A percentile compares a stretch with the other conserved stretches of the same genome.
These are phyloP conservation scores for Fraxinus greggii DNA, from an alignment of 305 asterid species.

Conservation along the genomic window DNA sequence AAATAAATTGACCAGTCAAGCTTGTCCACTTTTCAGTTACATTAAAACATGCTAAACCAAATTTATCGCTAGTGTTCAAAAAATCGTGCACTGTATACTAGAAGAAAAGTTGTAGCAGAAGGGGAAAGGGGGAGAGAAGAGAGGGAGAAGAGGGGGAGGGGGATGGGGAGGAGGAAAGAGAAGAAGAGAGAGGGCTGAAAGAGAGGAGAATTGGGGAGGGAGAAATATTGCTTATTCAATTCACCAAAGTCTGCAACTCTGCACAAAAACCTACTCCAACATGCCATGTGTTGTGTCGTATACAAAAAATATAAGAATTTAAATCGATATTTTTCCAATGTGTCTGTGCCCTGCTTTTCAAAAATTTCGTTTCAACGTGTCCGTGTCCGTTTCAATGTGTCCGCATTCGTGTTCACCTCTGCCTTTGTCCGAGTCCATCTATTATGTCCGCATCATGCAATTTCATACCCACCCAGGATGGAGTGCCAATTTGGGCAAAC, in stretches of 20 bases:
- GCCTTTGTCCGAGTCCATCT: not conserved
- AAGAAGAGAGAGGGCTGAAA: not conserved
- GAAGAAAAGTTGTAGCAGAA: conserved; percentile 12
- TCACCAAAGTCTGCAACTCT: not conserved
- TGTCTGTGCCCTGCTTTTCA: not conserved
- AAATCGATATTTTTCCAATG: not conserved
- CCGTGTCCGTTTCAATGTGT: too few relatives aligned
- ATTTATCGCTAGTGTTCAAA: not conserved
- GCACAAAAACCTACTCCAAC: not conserved
- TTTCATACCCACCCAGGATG: not conserved
- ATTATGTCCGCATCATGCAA: not conserved
- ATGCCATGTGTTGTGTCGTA: not conserved
- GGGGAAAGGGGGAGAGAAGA: not conserved
- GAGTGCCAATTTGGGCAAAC: not conserved
- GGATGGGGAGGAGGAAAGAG: not conserved
- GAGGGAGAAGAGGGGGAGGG: not conserved
- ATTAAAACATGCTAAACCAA: not conserved
- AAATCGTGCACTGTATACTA: not conserved
- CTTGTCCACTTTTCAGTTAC: not conserved
- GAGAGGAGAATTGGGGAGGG: not conserved
- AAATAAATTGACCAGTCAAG: not conserved
- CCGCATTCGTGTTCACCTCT: not conserved
- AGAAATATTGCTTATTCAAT: not conserved
- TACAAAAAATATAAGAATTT: not conserved
- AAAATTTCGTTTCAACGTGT: not conserved